Evolutionary conservation across 2,329 filamentous ascomycete species (phyloP), one percentile per base, ranked within the genome.

Genomic region (Coniochaeta prunicola): DNA sequence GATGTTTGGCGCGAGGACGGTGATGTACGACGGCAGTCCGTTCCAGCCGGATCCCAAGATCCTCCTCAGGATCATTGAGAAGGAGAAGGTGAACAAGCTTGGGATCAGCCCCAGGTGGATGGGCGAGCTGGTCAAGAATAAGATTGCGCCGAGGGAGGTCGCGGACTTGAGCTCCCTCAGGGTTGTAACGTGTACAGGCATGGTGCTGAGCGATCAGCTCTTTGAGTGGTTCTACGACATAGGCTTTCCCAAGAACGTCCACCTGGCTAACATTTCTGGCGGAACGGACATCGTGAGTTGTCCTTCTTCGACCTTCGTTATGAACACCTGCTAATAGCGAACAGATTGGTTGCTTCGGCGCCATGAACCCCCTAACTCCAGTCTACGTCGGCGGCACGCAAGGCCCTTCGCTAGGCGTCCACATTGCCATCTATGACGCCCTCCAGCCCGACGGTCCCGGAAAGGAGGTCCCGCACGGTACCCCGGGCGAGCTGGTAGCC

Each of bases 11-110:
- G 77, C 79, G 0, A 79, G 83, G 6, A 76, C 81, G 1, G 72
- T 96, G 1, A 76, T 93, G n/a, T 96, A 96, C 69, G 91, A 96
- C 68, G 91, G 91, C 3, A 91, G 86, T 9, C 91, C 91, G 0
- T 91, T 96, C 71, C 74, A 85, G 53, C 91, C 91, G 0, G 84
- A 90, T 61, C 74, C 84, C 1, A 79, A 75, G 19, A 79, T 82
- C 4, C 84, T 91, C 64, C 73, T 92, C 31, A 80, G 80, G 60
- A 75, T 91, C 13, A 73, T 87, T 15, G 81, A 77, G 17, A 77
- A 86, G 62, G 83, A 89, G 67, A 76, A 76, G 57, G 88, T 89
- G 1, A 92, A 90, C 1, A 83, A 87, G 64, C 75, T 94, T 8
- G 91, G 91, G 1, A 87, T 86, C 7, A 90, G 88, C 58, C 91